Evolutionary conservation across 495 filamentous ascomycete species (phyloP), one percentile per base, ranked within the genome.

Genomic region (Terfezia boudieri): DNA sequence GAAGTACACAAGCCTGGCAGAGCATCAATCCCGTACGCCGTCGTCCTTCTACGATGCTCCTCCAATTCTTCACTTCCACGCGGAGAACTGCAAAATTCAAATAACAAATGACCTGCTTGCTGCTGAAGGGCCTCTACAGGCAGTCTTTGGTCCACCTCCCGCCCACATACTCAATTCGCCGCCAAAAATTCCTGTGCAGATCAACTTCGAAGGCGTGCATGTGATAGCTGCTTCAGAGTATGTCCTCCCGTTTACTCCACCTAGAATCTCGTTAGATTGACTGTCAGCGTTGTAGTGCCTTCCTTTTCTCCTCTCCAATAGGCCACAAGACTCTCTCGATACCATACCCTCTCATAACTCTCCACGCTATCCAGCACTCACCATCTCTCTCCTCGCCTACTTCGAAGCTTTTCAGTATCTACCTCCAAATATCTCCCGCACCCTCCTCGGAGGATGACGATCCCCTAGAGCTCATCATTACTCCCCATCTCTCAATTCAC

Each of bases 21-120:
- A 82, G 54, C 84, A 94, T 68, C 85, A 93, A 65, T 78, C 81
- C 32, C 79, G 80, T 57, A 98, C 90, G 9, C 90, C 90, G 0
- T 67, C 71, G 51, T 86, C 81, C 35, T 98, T 96, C 74, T 81
- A 77, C 9, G 83, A 81, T 54, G 17, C 12, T 14, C 41, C 17
- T 0, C 78, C 88, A 11, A 74, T 98, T 36, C 77, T 96, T 0
- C 74, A 95, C 71, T 81, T 80, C 68, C 82, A 81, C 61, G 73
- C 71, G 58, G 63, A 75, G 50, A 70, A 71, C 60, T 75, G 80
- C 63, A 81, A 79, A 50, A 73, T 86, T 37, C 59, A 67, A 56
- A 71, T 80, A 57, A 68, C 59, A 59, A 68, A 37, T 58, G 64
- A 59, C 59, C 73, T 46, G 17, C 41, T 46, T 46, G 41, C 41